phyloP scores from a whole-genome alignment of 2,329 filamentous ascomycete genomes.

The Sporothrix globosa region DNA sequence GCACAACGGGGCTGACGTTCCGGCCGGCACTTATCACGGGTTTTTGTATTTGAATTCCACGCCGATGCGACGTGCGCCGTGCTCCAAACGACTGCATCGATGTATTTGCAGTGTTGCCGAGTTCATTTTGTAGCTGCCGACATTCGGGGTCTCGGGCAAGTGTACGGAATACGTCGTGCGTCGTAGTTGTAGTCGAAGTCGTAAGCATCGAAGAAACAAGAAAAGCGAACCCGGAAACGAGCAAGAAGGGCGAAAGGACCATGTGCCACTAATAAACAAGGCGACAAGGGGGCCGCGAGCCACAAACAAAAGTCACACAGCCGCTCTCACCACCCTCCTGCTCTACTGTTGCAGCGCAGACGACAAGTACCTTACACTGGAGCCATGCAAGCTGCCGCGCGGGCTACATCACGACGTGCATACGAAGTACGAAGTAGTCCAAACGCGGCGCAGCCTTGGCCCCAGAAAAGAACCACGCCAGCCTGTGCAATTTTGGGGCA shows the following conservation, averaged over 20 bases:
- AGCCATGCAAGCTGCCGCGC: background rate
- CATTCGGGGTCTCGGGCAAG: conserved; percentile 16
- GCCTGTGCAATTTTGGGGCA: background rate
- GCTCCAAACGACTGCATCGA: conserved; percentile 1
- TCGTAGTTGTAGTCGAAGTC: too few relatives aligned
- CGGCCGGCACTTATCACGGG: background rate
- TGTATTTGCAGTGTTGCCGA: background rate
- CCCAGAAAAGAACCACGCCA: background rate
- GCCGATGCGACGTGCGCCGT: conserved; percentile 15
- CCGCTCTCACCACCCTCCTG: background rate
- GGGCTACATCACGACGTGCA: conserved; percentile 23
- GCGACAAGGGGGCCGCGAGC: background rate
- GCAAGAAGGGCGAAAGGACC: background rate
- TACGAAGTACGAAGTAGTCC: background rate
- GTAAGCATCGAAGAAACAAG: conserved; percentile 3
- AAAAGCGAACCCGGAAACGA: background rate
- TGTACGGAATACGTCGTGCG: too few relatives aligned
- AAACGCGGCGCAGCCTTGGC: conserved; percentile 26
- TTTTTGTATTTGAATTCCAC: background rate
- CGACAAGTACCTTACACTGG: background rate
- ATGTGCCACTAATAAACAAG: background rate
- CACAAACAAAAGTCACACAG: background rate
- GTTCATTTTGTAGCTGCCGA: conserved; percentile 17
- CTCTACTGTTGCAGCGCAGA: conserved; percentile 3
- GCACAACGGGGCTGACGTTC: background rate